These are phyloP conservation scores for Schizosaccharomyces octosporus DNA, from an alignment of 805 yeast genomes.

Conservation along the genomic window DNA sequence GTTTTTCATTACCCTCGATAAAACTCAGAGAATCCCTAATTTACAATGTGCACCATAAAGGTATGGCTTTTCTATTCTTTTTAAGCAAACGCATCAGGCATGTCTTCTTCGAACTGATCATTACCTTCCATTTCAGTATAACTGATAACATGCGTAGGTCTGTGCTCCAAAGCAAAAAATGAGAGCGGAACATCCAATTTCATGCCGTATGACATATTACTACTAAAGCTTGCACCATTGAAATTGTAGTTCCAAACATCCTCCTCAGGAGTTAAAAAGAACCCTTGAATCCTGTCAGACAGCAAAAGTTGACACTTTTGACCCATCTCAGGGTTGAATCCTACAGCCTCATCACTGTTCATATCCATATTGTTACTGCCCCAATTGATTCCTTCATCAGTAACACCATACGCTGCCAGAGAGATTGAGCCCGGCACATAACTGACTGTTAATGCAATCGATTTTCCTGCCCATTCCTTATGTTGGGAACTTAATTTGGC, in stretches of 20 bases:
- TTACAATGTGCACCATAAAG: neutral
- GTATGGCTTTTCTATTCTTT: neutral
- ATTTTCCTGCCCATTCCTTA: slow-evolving; percentile 19
- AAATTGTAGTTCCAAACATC: slow-evolving; percentile 80
- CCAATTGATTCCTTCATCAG: slow-evolving; percentile 53
- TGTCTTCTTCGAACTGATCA: slow-evolving; percentile 8
- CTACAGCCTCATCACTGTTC: slow-evolving; percentile 33
- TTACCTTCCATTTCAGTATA: slow-evolving; percentile 23
- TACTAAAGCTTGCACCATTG: slow-evolving; percentile 61
- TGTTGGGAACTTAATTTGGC: slow-evolving; percentile 17
- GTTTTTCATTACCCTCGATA: too few species aligned
- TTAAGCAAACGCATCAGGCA: slow-evolving; percentile 9
- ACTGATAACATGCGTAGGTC: slow-evolving; percentile 65
- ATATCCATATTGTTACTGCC: slow-evolving; percentile 38
- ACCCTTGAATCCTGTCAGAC: slow-evolving; percentile 55
- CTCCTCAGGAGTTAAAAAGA: slow-evolving; percentile 63
- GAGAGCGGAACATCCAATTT: slow-evolving; percentile 59
- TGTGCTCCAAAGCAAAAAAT: slow-evolving; percentile 65
- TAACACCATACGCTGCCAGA: slow-evolving; percentile 36
- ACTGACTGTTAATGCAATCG: slow-evolving; percentile 38
- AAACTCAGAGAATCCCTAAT: too few species aligned
- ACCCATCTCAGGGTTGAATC: slow-evolving; percentile 38
- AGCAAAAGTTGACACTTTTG: slow-evolving; percentile 41
- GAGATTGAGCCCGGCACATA: slow-evolving; percentile 71
- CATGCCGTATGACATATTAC: slow-evolving; percentile 31